Evolutionary conservation across 805 yeast genomes (phyloP), one percentile per base, ranked within the genome.

Genomic region (Pichia membranifaciens): DNA sequence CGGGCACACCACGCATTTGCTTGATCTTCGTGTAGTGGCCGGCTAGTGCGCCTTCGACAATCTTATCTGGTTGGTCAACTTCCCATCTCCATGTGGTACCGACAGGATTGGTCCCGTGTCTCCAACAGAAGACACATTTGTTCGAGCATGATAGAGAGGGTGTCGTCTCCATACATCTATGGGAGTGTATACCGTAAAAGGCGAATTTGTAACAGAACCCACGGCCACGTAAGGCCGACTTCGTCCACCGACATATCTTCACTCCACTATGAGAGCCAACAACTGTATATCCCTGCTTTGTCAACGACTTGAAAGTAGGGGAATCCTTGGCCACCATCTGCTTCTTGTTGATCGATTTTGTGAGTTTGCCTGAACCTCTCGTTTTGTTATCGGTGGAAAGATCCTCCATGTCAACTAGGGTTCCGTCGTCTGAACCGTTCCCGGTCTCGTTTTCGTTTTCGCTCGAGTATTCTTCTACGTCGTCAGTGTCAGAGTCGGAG

Each of bases 31-130:
- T 81, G 65, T 90, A 90, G 62, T 89, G 97, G 3, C 96, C 96
- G 53, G 76, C 80, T 39, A 89, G 66, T 0, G 96, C 96, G 25
- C 96, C 96, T 40, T 85, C 79, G 47, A 89, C 62, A 43, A 89
- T 87, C 51, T 72, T 81, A 55, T 87, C 90, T 0, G 97, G 96
- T 18, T 84, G 82, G 64, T 89, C 96, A 13, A 88, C 86, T 58
- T 88, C 91, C 97, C 97, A 89, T 58, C 96, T 73, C 97, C 97
- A 89, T 51, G 84, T 83, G 25, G 95, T 89, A 16, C 96, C 96
- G 2, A 90, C 96, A 0, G 97, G 97, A 60, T 89, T 90, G 2
- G 96, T 89, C 42, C 97, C 97, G 65, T 89, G 97, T 63, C 97
- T 78, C 97, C 97, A 89, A 68, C 97, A 89, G 61, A 89, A 89